Evolutionary conservation across 1,284 basidiomycete genomes (phyloP).

Genomic region (Entoloma clypeatum): DNA sequence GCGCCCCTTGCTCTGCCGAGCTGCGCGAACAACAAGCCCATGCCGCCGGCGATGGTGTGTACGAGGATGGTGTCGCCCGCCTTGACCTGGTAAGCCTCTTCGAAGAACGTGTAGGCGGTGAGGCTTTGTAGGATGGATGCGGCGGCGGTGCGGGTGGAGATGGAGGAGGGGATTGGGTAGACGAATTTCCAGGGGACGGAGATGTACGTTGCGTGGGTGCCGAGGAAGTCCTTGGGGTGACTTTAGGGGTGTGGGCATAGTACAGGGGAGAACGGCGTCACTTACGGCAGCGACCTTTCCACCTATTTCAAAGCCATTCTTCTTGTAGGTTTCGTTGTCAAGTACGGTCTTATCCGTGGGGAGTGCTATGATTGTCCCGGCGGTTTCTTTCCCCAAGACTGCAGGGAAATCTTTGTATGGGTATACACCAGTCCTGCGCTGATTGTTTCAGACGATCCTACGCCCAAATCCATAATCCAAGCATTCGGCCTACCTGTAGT

Average conservation of each 20-base stretch:
- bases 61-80: slow-evolving; percentile 73
- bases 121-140: slow-evolving; percentile 73
- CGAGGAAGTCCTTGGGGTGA: slow-evolving; percentile 42
- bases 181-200: slow-evolving; percentile 62
- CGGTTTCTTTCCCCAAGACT: slow-evolving; percentile 74
- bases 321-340: slow-evolving; percentile 55
- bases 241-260: background rate
- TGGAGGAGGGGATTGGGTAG: slow-evolving; percentile 54
- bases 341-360: slow-evolving; percentile 59
- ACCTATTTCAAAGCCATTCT: slow-evolving; percentile 56
- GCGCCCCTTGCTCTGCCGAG: slow-evolving; percentile 73
- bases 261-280: slow-evolving; percentile 8
- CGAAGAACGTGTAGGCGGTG: slow-evolving; percentile 77
- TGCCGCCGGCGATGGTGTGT: slow-evolving; percentile 86
- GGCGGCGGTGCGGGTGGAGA: slow-evolving; percentile 67
- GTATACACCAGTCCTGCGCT: slow-evolving; percentile 55
- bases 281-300: slow-evolving; percentile 61
- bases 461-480: no score
- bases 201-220: slow-evolving; percentile 75
- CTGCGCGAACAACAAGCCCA: slow-evolving; percentile 62
- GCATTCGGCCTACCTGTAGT: slow-evolving; percentile 58
- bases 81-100: slow-evolving; percentile 83
- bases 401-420: slow-evolving; percentile 61
- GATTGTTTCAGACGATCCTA: background rate
- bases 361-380: slow-evolving; percentile 72